Conservation (phyloP, 208 protist species). For the Eutreptiella sp. region DNA sequence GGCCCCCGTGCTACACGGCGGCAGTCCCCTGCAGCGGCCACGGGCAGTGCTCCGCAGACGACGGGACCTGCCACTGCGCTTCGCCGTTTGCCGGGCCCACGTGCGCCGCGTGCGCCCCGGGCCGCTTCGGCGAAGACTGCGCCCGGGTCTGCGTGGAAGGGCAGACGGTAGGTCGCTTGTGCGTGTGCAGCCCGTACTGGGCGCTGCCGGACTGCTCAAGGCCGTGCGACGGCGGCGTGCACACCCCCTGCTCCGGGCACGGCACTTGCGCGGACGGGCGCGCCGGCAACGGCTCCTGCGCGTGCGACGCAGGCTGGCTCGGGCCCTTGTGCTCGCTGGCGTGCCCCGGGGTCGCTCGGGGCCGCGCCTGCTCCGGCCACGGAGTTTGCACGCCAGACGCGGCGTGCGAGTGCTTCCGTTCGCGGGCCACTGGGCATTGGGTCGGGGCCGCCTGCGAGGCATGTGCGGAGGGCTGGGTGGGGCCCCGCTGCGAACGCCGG, state of each 20-base stretch:
- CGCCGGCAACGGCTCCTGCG: conserved; percentile 2
- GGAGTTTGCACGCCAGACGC: conserved; percentile 26
- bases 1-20: background rate
- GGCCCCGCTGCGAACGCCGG: background rate
- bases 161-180: too few species aligned
- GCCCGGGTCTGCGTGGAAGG: background rate
- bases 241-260: conserved; percentile 11
- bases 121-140: conserved; percentile 6
- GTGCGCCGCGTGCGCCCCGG: conserved; percentile 20
- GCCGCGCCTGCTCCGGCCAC: conserved; percentile 19
- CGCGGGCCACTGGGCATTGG: conserved; percentile 23
- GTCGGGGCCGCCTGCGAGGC: too few species aligned
- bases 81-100: conserved; percentile 12
- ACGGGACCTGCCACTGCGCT: background rate
- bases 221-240: conserved; percentile 5
- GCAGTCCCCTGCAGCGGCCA: background rate
- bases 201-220: conserved; percentile 7
- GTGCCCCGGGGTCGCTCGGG: conserved; percentile 3
- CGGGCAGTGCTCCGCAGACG: background rate
- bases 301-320: conserved; percentile 3
- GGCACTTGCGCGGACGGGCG: conserved; percentile 11
- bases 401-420: conserved; percentile 17
- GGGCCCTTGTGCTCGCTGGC: background rate
- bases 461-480: too few species aligned
- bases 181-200: conserved; percentile 27